Conservation (phyloP, 441 rosid genomes). For the Adansonia gregorii region DNA sequence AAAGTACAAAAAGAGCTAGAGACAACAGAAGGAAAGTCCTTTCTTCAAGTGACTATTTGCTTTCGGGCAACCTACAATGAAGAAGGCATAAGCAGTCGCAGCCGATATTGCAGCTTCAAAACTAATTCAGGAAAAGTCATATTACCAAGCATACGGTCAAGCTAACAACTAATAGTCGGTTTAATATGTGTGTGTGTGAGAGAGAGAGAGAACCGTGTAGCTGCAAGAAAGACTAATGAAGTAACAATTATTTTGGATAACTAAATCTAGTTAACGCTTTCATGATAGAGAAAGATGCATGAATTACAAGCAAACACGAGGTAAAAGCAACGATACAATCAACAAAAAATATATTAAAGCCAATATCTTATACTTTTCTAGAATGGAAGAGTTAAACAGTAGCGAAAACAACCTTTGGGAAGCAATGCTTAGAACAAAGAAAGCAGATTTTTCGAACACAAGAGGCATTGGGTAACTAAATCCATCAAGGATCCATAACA, state of each 20-base stretch:
- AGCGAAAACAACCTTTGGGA: background rate
- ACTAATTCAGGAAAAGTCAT: background rate
- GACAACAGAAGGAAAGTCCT: background rate
- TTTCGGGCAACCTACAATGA: background rate
- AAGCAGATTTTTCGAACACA: background rate
- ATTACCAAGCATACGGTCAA: background rate
- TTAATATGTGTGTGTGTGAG: too few species aligned
- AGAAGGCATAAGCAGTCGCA: background rate
- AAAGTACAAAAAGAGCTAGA: background rate
- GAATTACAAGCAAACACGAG: background rate
- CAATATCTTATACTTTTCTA: background rate
- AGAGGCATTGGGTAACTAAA: background rate
- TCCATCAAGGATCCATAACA: constrained; percentile 1
- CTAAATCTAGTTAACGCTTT: background rate
- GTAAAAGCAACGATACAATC: background rate
- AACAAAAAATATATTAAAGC: background rate
- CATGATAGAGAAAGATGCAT: constrained; percentile 5
- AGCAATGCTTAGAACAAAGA: constrained; percentile 4
- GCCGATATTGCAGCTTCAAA: background rate
- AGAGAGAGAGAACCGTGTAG: background rate
- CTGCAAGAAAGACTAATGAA: background rate
- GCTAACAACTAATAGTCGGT: background rate
- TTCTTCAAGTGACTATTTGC: background rate
- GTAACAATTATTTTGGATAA: background rate
- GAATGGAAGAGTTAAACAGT: constrained; percentile 2